phyloP scores from a whole-genome alignment of 2,329 filamentous ascomycete genomes.

The Bipolaris sorokiniana region DNA sequence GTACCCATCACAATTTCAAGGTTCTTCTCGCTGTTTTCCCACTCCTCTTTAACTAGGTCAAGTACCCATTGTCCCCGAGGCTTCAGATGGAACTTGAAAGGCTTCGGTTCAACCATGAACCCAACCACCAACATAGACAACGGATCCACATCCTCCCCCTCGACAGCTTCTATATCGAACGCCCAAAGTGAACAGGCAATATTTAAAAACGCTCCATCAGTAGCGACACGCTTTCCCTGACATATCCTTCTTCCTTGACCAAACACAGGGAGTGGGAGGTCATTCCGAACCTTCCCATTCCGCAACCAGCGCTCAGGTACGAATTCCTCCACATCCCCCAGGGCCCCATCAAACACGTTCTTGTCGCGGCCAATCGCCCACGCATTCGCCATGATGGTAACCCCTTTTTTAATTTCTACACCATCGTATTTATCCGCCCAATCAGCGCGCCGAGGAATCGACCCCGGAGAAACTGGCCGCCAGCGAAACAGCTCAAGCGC shows the following conservation, averaged over 20 bases:
- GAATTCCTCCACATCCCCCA: constrained; percentile 7
- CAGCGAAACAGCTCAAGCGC: constrained; percentile 16
- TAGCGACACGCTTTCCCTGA: constrained; percentile 18
- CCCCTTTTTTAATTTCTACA: constrained; percentile 11
- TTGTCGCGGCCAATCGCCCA: constrained; percentile 19
- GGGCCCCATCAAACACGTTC: constrained; percentile 13
- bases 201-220: constrained; percentile 15
- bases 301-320: constrained; percentile 17
- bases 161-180: constrained; percentile 8
- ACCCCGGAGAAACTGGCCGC: constrained; percentile 16
- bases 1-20: constrained; percentile 8
- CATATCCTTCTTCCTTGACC: constrained; percentile 18
- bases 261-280: constrained; percentile 17
- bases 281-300: constrained; percentile 11
- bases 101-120: constrained; percentile 19
- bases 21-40: constrained; percentile 6
- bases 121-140: constrained; percentile 15
- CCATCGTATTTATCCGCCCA: constrained; percentile 11
- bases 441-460: constrained; percentile 15
- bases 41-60: constrained; percentile 11
- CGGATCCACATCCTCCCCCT: constrained; percentile 12
- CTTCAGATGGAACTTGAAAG: constrained; percentile 15
- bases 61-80: constrained; percentile 13
- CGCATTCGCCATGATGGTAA: constrained; percentile 18
- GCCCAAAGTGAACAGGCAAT: constrained; percentile 16